These are phyloP conservation scores for Oehlia diaphana DNA, from an alignment of 192 early-diverging fungal species.

Conservation along the genomic window DNA sequence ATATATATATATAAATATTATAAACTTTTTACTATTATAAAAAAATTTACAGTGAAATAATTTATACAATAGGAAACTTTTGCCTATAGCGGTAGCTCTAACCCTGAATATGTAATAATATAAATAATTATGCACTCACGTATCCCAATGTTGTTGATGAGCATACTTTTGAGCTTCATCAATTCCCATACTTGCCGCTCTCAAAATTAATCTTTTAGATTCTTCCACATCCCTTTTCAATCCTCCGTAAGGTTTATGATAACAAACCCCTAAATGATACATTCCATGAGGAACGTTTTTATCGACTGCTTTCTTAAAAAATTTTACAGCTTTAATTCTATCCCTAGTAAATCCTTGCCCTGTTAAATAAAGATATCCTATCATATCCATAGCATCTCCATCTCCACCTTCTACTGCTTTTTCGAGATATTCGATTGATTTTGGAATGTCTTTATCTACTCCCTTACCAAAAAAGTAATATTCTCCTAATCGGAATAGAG, in stretches of 20 bases:
- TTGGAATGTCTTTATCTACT: background rate
- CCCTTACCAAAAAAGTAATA: conserved; percentile 29
- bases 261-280: conserved; percentile 30
- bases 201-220: conserved; percentile 16
- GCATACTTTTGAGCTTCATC: conserved; percentile 21
- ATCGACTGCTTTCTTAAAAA: conserved; percentile 15
- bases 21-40: no score
- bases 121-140: no score
- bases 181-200: conserved; percentile 13
- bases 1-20: no score
- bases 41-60: no score
- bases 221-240: conserved; percentile 13
- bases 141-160: background rate
- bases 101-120: no score
- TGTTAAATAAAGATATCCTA: conserved; percentile 21
- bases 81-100: no score
- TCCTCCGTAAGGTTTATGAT: background rate
- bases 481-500: conserved; percentile 5
- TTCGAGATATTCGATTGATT: conserved; percentile 23
- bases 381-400: conserved; percentile 29
- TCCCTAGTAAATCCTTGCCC: conserved; percentile 8
- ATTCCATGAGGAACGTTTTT: conserved; percentile 19
- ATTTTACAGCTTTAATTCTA: conserved; percentile 23
- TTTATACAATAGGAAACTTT: no score
- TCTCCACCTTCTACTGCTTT: conserved; percentile 5